A percentile compares a stretch with the other conserved stretches of the same genome.
phyloP scores from a whole-genome alignment of 2,329 filamentous ascomycete species.

The Cladosporium sphaerospermum region DNA sequence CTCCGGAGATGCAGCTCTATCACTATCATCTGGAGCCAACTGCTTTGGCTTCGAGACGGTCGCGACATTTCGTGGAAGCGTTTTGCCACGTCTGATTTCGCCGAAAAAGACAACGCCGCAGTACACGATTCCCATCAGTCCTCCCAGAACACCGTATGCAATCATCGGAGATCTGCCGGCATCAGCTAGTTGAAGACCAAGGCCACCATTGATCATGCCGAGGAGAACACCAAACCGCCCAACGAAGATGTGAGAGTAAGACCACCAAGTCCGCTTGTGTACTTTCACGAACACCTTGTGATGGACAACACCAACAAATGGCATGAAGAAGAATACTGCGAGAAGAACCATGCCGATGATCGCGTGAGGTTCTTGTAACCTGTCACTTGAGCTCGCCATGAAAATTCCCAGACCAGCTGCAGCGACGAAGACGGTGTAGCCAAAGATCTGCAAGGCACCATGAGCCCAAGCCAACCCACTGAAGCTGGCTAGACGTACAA shows the following conservation, averaged over 20 bases:
- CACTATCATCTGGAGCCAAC: too few species aligned
- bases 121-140: slow-evolving; percentile 1
- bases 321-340: slow-evolving; percentile 48
- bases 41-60: too few species aligned
- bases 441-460: slow-evolving; percentile 42
- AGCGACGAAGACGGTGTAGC: slow-evolving; percentile 42
- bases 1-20: too few species aligned
- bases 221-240: slow-evolving; percentile 6
- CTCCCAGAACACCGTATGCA: slow-evolving; percentile 19
- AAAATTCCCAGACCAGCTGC: slow-evolving; percentile 48
- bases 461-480: slow-evolving; percentile 40
- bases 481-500: slow-evolving; percentile 38
- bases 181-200: slow-evolving; percentile 8
- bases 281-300: slow-evolving; percentile 3
- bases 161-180: slow-evolving; percentile 14
- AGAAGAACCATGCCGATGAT: slow-evolving; percentile 50
- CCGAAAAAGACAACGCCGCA: slow-evolving; percentile 1
- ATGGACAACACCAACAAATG: slow-evolving; percentile 44
- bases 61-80: too few species aligned
- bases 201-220: slow-evolving; percentile 12
- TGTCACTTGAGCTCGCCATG: slow-evolving; percentile 35
- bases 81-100: background rate
- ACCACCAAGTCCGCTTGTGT: slow-evolving; percentile 6
- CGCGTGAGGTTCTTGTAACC: slow-evolving; percentile 40
- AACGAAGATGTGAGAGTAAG: slow-evolving; percentile 8